phyloP scores from a whole-genome alignment of 768 basidiomycete species.

The Trametes cinnabarina region DNA sequence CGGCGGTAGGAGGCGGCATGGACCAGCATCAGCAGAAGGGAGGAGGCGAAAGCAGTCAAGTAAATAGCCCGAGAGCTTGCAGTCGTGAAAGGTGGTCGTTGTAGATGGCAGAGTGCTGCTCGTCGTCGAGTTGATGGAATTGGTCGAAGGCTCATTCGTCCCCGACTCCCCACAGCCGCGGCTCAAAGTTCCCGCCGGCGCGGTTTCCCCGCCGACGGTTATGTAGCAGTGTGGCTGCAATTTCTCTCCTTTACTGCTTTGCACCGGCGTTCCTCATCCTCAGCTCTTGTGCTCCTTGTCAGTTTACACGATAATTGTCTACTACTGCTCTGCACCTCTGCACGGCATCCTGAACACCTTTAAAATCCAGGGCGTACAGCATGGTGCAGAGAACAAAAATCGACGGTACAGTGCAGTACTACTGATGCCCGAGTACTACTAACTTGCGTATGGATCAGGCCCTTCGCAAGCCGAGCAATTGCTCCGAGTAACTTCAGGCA shows the following conservation, averaged over 20 bases:
- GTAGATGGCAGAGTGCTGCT: background rate
- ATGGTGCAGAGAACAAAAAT: conserved; percentile 45
- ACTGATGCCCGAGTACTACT: background rate
- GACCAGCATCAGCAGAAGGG: conserved; percentile 25
- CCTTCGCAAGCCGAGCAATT: conserved; percentile 90
- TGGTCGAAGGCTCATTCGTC: background rate
- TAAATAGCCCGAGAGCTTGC: background rate
- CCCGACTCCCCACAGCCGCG: conserved; percentile 1
- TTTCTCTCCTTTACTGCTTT: conserved; percentile 3
- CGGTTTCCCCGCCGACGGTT: conserved; percentile 1
- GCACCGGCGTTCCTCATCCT: too few species aligned
- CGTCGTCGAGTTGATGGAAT: conserved; percentile 5
- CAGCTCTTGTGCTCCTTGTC: background rate
- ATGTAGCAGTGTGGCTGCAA: conserved; percentile 16
- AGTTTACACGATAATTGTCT: background rate
- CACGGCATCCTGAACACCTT: too few species aligned
- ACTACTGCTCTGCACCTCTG: too few species aligned
- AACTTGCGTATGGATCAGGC: conserved; percentile 35
- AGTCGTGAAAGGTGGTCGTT: conserved; percentile 9
- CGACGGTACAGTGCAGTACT: conserved; percentile 29
- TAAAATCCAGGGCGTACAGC: background rate
- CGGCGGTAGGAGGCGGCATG: conserved; percentile 76
- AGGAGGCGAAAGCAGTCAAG: background rate
- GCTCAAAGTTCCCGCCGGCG: conserved; percentile 7
- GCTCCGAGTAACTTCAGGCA: conserved; percentile 88